phyloP scores from a whole-genome alignment of 345 rosid species.

The Hevea brasiliensis region DNA sequence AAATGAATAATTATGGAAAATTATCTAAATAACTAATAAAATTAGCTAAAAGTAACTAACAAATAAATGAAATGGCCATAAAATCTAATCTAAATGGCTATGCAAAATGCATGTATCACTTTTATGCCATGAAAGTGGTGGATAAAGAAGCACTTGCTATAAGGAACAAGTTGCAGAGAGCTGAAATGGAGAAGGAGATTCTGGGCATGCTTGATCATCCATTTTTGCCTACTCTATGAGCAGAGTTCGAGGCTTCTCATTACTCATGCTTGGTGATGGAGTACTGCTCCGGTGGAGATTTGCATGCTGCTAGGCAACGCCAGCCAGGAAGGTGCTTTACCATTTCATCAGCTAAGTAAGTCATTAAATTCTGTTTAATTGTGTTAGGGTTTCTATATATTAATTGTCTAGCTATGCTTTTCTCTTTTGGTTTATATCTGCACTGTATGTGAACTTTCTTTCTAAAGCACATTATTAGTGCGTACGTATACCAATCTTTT shows the following conservation, averaged over 20 bases:
- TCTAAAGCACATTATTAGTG: neutral
- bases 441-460: too few relatives aligned
- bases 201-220: slow-evolving; percentile 87
- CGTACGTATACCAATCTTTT: neutral
- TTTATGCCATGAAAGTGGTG: slow-evolving; percentile 93
- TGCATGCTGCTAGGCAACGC: slow-evolving; percentile 70
- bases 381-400: neutral
- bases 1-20: too few relatives aligned
- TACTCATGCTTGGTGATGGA: slow-evolving; percentile 94
- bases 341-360: slow-evolving; percentile 77
- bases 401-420: neutral
- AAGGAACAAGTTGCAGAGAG: slow-evolving; percentile 81
- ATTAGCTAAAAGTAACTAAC: too few relatives aligned
- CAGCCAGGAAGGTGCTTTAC: slow-evolving; percentile 65
- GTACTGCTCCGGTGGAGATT: slow-evolving; percentile 88
- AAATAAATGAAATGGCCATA: too few relatives aligned
- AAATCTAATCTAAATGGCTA: too few relatives aligned
- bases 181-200: slow-evolving; percentile 91
- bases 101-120: too few relatives aligned
- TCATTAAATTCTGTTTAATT: neutral
- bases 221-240: slow-evolving; percentile 81
- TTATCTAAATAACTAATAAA: too few relatives aligned
- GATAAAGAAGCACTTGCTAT: slow-evolving; percentile 85
- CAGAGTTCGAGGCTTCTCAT: slow-evolving; percentile 88
- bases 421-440: neutral